These are phyloP conservation scores for Termitomyces sp. DNA, from an alignment of 768 basidiomycete species.

Conservation along the genomic window DNA sequence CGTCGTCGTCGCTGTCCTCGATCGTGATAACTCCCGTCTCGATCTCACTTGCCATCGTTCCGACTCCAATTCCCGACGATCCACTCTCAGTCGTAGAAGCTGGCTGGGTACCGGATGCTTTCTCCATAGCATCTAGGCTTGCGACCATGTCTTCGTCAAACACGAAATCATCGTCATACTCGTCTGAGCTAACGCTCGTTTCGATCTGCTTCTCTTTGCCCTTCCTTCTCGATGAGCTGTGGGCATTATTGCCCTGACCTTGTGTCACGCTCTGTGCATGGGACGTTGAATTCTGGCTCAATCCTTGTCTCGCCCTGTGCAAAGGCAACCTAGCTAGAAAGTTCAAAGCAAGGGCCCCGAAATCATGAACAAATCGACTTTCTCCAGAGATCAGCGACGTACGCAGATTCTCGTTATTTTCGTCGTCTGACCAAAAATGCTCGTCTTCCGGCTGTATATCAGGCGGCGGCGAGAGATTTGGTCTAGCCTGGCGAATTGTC, in stretches of 20 bases:
- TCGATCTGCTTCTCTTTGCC: constrained; percentile 2
- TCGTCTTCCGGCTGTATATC: constrained; percentile 13
- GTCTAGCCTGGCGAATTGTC: constrained; percentile 9
- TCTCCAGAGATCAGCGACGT: constrained; percentile 4
- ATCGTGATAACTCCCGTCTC: constrained; percentile 36
- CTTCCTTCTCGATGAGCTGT: background rate
- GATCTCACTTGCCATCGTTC: background rate
- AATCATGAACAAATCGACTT: background rate
- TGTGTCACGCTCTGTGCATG: background rate
- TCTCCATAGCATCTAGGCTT: constrained; percentile 26
- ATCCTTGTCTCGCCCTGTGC: background rate
- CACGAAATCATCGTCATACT: constrained; percentile 15
- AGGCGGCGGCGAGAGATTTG: constrained; percentile 5
- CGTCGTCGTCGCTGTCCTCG: constrained; percentile 44
- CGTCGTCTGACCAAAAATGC: constrained; percentile 14
- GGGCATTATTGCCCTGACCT: background rate
- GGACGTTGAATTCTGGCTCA: background rate
- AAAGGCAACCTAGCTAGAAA: constrained; percentile 2
- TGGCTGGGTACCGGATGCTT: background rate
- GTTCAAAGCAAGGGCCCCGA: background rate
- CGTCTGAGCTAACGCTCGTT: constrained; percentile 9
- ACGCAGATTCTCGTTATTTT: constrained; percentile 5
- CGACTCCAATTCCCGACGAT: constrained; percentile 1
- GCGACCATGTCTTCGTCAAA: constrained; percentile 29
- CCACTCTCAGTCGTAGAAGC: constrained; percentile 1